Conservation (phyloP, 2,329 filamentous ascomycete genomes). For the Botrytis byssoidea region DNA sequence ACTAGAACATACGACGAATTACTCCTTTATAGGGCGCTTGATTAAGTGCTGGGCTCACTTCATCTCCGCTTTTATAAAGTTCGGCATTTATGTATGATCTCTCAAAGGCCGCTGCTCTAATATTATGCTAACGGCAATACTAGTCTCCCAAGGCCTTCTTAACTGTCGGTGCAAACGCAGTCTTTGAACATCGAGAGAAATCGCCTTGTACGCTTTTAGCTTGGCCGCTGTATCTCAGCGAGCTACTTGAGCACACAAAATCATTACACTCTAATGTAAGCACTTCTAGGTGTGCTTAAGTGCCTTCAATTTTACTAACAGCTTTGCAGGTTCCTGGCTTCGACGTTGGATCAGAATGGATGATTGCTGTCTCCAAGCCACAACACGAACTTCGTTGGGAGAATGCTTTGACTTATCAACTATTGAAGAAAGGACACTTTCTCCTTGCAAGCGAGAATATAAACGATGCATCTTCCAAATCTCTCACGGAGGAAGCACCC, state of each 20-base stretch:
- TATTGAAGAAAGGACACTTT: conserved; percentile 16
- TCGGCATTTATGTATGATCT: conserved; percentile 27
- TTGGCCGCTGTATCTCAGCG: conserved; percentile 51
- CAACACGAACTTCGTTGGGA: conserved; percentile 46
- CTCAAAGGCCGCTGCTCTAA: conserved; percentile 43
- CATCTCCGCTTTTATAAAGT: conserved; percentile 26
- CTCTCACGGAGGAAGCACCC: neutral
- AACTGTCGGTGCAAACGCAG: conserved; percentile 30
- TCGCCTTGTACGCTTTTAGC: conserved; percentile 50
- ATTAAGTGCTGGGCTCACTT: conserved; percentile 18
- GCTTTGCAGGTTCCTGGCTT: conserved; percentile 34
- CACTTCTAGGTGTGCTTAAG: neutral
- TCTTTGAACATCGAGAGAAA: conserved; percentile 42
- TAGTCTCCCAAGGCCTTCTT: conserved; percentile 31
- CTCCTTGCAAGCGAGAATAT: neutral
- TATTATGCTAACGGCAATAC: conserved; percentile 44
- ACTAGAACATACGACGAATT: neutral
- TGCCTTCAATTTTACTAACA: neutral
- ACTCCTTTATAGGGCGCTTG: conserved; percentile 19
- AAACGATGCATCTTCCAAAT: neutral
- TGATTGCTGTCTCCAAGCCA: conserved; percentile 53
- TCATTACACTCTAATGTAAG: conserved; percentile 44
- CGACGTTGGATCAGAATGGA: conserved; percentile 53
- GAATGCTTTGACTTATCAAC: conserved; percentile 14
- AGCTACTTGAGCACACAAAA: conserved; percentile 47